A percentile compares a stretch with the other conserved stretches of the same genome.
These are phyloP conservation scores for Fraxinus pennsylvanica DNA, from an alignment of 257 asterid genomes.

Conservation along the genomic window DNA sequence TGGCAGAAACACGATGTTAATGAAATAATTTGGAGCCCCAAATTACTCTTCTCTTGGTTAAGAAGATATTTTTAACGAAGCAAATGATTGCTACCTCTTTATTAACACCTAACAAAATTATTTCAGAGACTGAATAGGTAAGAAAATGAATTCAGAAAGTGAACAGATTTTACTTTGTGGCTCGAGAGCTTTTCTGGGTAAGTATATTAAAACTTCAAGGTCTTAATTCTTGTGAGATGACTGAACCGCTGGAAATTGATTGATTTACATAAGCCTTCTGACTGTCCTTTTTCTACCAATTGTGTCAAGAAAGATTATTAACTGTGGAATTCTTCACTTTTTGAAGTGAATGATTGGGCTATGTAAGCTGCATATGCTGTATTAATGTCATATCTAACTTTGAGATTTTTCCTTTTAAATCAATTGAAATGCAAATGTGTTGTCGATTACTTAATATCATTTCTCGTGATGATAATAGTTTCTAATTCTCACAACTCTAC, in stretches of 20 bases:
- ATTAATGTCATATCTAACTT: background rate
- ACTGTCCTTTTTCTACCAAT: slow-evolving; percentile 11
- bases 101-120: slow-evolving; percentile 1
- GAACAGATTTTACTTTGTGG: background rate
- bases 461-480: background rate
- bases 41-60: slow-evolving; percentile 18
- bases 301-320: slow-evolving; percentile 12
- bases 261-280: slow-evolving; percentile 8
- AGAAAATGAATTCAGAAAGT: background rate
- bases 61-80: background rate
- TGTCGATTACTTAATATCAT: background rate
- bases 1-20: slow-evolving; percentile 6
- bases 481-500: slow-evolving; percentile 14
- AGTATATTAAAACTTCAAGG: slow-evolving; percentile 3
- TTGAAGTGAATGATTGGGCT: slow-evolving; percentile 4
- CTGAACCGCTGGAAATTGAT: slow-evolving; percentile 3
- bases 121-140: slow-evolving; percentile 7
- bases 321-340: background rate
- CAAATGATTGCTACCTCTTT: background rate
- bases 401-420: background rate
- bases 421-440: background rate
- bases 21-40: background rate
- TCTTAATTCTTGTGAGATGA: background rate
- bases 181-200: slow-evolving; percentile 5
- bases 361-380: background rate